Evolutionary conservation across 2,329 filamentous ascomycete genomes (phyloP).

Genomic region (Stachybotrys chlorohalonatus): DNA sequence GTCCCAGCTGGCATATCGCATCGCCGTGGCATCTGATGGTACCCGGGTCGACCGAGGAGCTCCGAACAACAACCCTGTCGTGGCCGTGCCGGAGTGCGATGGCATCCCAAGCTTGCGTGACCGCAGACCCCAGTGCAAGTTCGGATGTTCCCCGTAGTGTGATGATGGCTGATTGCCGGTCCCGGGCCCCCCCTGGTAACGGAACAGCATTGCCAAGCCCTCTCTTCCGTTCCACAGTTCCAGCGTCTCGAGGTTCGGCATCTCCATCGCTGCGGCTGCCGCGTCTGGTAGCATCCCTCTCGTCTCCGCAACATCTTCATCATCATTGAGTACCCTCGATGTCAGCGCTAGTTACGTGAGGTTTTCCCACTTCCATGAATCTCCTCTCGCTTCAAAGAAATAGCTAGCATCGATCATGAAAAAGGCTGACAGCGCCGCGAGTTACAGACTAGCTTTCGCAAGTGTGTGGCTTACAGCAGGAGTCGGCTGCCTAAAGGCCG

Average conservation of each 20-base stretch:
- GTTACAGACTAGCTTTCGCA: slow-evolving; percentile 18
- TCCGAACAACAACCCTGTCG: slow-evolving; percentile 6
- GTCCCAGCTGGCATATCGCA: slow-evolving; percentile 12
- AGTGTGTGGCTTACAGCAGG: slow-evolving; percentile 15
- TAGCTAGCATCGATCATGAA: slow-evolving; percentile 20
- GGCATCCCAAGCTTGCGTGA: slow-evolving; percentile 13
- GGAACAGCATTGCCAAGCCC: slow-evolving; percentile 14
- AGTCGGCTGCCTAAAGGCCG: slow-evolving; percentile 11
- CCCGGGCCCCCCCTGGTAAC: slow-evolving; percentile 10
- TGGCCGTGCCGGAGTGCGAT: slow-evolving; percentile 11
- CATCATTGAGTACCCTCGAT: slow-evolving; percentile 14
- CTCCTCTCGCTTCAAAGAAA: slow-evolving; percentile 16
- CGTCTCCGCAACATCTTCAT: slow-evolving; percentile 9
- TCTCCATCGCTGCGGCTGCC: slow-evolving; percentile 14
- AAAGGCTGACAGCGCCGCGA: slow-evolving; percentile 18
- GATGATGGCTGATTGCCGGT: slow-evolving; percentile 11
- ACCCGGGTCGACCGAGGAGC: slow-evolving; percentile 7
- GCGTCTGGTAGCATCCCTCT: slow-evolving; percentile 16
- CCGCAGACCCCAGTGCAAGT: slow-evolving; percentile 7
- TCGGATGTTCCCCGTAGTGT: slow-evolving; percentile 13
- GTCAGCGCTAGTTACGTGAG: slow-evolving; percentile 21
- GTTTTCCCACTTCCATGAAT: slow-evolving; percentile 17
- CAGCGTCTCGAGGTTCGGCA: slow-evolving; percentile 19
- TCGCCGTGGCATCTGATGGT: slow-evolving; percentile 10
- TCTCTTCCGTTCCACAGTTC: slow-evolving; percentile 22